Conservation (phyloP, 345 rosid genomes). For the Conringia planisiliqua region DNA sequence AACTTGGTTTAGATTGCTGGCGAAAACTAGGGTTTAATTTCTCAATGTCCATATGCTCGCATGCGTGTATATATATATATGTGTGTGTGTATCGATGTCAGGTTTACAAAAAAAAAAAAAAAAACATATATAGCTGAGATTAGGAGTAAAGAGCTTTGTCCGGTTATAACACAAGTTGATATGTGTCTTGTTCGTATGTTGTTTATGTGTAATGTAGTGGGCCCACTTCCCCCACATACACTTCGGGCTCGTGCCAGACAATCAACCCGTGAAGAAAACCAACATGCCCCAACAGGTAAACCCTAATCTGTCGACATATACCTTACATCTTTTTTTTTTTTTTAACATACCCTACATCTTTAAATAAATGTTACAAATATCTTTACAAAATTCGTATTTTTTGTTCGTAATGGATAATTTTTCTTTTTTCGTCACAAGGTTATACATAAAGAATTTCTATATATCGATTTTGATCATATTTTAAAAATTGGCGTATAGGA, state of each 20-base stretch:
- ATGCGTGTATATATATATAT: neutral
- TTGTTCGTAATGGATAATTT: neutral
- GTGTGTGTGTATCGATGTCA: neutral
- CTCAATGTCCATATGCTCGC: neutral
- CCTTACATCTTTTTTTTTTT: too few relatives aligned
- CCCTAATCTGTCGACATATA: conserved; percentile 34
- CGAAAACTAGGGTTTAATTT: conserved; percentile 21
- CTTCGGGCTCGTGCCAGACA: conserved; percentile 96
- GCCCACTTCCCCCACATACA: conserved; percentile 99
- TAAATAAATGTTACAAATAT: neutral
- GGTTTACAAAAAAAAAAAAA: neutral
- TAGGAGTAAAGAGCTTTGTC: conserved; percentile 29
- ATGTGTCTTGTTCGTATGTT: conserved; percentile 32
- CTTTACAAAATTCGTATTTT: neutral
- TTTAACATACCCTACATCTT: too few relatives aligned
- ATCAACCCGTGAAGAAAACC: conserved; percentile 90
- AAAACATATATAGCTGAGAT: conserved; percentile 19
- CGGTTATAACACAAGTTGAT: conserved; percentile 37
- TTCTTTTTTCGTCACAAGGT: neutral
- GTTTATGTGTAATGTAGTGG: conserved; percentile 55
- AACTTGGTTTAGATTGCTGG: neutral
- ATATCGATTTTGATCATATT: conserved; percentile 2
- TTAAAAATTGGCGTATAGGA: conserved; percentile 42
- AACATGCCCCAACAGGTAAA: conserved; percentile 74
- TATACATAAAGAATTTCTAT: neutral